Percentiles rank a stretch among this genome's conserved stretches.
Conservation (phyloP, 2,329 filamentous ascomycete species). For the Aspergillus sp. region DNA sequence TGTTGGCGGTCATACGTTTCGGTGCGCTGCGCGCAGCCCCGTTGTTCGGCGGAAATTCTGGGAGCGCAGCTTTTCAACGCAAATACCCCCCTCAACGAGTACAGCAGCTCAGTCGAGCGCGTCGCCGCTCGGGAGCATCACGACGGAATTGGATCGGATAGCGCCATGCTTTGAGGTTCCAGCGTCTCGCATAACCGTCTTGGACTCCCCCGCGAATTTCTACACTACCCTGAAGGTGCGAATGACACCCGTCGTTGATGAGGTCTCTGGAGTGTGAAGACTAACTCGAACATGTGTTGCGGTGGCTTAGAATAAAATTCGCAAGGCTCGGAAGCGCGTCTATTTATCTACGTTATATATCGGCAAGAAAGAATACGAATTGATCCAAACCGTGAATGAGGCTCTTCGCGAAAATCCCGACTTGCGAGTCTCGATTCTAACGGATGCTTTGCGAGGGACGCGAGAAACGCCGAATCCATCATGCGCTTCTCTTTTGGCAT, state of each 20-base stretch:
- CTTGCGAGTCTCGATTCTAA: slow-evolving; percentile 82
- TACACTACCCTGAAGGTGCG: slow-evolving; percentile 83
- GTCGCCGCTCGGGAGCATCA: slow-evolving; percentile 60
- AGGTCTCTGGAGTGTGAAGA: background rate
- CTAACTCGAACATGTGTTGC: slow-evolving; percentile 6
- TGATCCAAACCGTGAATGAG: slow-evolving; percentile 75
- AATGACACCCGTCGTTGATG: background rate
- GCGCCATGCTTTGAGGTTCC: slow-evolving; percentile 86
- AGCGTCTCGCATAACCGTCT: slow-evolving; percentile 75
- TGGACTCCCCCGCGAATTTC: slow-evolving; percentile 82
- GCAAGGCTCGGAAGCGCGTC: slow-evolving; percentile 72
- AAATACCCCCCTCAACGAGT: slow-evolving; percentile 24
- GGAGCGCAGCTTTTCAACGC: slow-evolving; percentile 40
- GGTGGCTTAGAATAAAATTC: slow-evolving; percentile 69
- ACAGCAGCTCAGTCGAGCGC: slow-evolving; percentile 28
- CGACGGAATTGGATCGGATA: slow-evolving; percentile 78
- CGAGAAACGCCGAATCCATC: slow-evolving; percentile 83
- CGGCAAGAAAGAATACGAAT: slow-evolving; percentile 85
- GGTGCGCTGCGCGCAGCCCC: slow-evolving; percentile 33
- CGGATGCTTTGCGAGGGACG: slow-evolving; percentile 87
- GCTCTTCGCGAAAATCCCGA: slow-evolving; percentile 72
- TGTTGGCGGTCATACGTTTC: slow-evolving; percentile 39
- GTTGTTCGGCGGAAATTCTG: slow-evolving; percentile 30
- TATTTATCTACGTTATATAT: slow-evolving; percentile 98
- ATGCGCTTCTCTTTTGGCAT: slow-evolving; percentile 82